A percentile compares a stretch with the other conserved stretches of the same genome.
Evolutionary conservation across 495 filamentous ascomycete species (phyloP).

Genomic region (Barbatosphaeria neglecta): DNA sequence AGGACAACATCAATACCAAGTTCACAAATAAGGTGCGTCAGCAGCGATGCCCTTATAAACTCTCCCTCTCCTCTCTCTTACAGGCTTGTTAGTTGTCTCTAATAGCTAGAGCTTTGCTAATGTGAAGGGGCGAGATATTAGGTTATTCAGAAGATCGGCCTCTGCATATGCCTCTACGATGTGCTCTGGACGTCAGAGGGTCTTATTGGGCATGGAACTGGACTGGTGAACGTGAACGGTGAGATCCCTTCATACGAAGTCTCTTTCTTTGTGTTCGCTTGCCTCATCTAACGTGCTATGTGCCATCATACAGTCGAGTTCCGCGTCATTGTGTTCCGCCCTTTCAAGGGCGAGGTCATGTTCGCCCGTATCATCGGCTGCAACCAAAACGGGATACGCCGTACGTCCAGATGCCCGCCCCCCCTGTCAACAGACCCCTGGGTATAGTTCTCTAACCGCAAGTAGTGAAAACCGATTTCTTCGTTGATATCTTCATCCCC

Average conservation of each 20-base stretch:
- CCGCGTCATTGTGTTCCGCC: slow-evolving; percentile 83
- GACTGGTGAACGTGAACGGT: slow-evolving; percentile 88
- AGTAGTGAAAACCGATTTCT: slow-evolving; percentile 74
- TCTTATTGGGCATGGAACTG: slow-evolving; percentile 79
- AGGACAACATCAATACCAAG: slow-evolving; percentile 91
- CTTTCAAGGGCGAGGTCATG: slow-evolving; percentile 85
- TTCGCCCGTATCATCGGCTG: slow-evolving; percentile 65
- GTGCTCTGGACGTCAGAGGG: slow-evolving; percentile 80
- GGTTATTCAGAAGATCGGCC: slow-evolving; percentile 59
- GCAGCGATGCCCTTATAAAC: too few relatives aligned
- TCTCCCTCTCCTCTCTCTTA: too few relatives aligned
- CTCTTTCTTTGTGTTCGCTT: too few relatives aligned
- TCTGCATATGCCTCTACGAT: slow-evolving; percentile 87
- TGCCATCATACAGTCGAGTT: slow-evolving; percentile 61
- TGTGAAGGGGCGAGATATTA: slow-evolving; percentile 1
- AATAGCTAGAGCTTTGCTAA: not conserved
- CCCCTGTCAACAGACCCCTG: not conserved
- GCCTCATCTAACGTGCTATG: not conserved
- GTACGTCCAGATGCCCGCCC: too few relatives aligned
- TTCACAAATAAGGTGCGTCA: slow-evolving; percentile 72
- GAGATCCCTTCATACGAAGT: not conserved
- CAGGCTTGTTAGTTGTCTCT: too few relatives aligned
- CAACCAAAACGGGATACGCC: slow-evolving; percentile 60
- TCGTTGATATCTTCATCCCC: slow-evolving; percentile 78
- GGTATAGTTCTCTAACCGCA: not conserved